Conservation (phyloP, 352 stramenopile genomes). For the Plasmopara halstedii region DNA sequence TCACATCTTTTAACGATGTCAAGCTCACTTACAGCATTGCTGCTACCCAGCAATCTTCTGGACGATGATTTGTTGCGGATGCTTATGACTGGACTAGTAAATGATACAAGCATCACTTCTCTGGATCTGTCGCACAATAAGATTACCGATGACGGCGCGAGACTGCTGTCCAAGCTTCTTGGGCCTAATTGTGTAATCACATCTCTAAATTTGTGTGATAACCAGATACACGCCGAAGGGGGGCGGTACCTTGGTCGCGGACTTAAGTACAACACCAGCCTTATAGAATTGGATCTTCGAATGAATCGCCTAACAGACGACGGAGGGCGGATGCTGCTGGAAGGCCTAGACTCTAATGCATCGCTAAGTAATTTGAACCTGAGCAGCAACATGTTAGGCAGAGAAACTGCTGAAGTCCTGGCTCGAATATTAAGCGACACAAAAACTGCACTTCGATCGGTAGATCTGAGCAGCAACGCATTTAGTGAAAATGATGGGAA, state of each 20-base stretch:
- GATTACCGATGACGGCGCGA: constrained; percentile 89
- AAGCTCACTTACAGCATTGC: constrained; percentile 83
- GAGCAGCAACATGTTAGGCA: constrained; percentile 73
- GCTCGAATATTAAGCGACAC: constrained; percentile 66
- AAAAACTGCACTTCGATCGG: constrained; percentile 42
- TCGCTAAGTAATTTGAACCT: constrained; percentile 76
- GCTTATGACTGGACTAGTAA: constrained; percentile 90
- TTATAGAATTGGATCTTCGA: constrained; percentile 86
- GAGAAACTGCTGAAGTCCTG: constrained; percentile 62
- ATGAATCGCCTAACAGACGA: constrained; percentile 91
- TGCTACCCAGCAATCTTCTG: constrained; percentile 84
- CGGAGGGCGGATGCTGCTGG: constrained; percentile 79
- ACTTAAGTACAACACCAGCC: constrained; percentile 83
- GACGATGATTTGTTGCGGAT: constrained; percentile 91
- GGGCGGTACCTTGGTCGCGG: constrained; percentile 86
- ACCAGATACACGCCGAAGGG: constrained; percentile 90
- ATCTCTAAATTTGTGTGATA: constrained; percentile 86
- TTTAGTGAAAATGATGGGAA: constrained; percentile 56
- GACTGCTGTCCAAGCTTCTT: constrained; percentile 86
- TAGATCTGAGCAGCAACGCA: constrained; percentile 82
- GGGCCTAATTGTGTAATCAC: constrained; percentile 86
- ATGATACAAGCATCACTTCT: constrained; percentile 89
- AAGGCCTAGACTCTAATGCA: constrained; percentile 69
- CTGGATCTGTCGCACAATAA: constrained; percentile 94
- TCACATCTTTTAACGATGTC: constrained; percentile 82